These are phyloP conservation scores for Aphelidium insulamus DNA, from an alignment of 371 early-diverging fungal genomes.

Conservation along the genomic window DNA sequence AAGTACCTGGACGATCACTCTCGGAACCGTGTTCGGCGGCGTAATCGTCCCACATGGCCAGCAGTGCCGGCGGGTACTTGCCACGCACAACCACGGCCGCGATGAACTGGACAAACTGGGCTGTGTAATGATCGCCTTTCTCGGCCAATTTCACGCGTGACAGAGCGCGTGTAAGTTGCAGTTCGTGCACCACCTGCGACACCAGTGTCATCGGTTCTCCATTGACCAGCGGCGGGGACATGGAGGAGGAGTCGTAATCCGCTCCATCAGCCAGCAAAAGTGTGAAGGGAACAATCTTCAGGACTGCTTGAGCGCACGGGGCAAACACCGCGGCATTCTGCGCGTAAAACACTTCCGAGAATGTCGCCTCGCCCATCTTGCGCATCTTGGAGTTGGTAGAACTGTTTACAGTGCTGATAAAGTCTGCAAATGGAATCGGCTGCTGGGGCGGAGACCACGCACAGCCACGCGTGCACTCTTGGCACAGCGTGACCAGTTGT, in stretches of 20 bases:
- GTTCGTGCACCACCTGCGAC: constrained; percentile 13
- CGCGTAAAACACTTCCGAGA: constrained; percentile 16
- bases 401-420: too few relatives aligned
- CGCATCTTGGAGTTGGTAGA: too few relatives aligned
- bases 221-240: constrained; percentile 9
- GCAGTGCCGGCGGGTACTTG: constrained; percentile 23
- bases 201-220: constrained; percentile 9
- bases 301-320: background rate
- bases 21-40: constrained; percentile 26
- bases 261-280: constrained; percentile 5
- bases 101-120: constrained; percentile 18
- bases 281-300: background rate
- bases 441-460: too few relatives aligned
- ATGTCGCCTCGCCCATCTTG: constrained; percentile 20
- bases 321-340: constrained; percentile 1
- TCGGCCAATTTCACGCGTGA: constrained; percentile 7
- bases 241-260: constrained; percentile 8
- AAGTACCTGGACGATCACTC: constrained; percentile 26
- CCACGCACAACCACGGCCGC: constrained; percentile 22
- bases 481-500: too few relatives aligned
- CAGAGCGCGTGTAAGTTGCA: constrained; percentile 10
- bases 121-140: constrained; percentile 12
- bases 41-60: constrained; percentile 44
- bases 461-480: too few relatives aligned
- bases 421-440: too few relatives aligned